Percentiles rank a stretch among this genome's conserved stretches.
These are phyloP conservation scores for Irpex rosettiformis DNA, from an alignment of 1,284 basidiomycete species.

Conservation along the genomic window DNA sequence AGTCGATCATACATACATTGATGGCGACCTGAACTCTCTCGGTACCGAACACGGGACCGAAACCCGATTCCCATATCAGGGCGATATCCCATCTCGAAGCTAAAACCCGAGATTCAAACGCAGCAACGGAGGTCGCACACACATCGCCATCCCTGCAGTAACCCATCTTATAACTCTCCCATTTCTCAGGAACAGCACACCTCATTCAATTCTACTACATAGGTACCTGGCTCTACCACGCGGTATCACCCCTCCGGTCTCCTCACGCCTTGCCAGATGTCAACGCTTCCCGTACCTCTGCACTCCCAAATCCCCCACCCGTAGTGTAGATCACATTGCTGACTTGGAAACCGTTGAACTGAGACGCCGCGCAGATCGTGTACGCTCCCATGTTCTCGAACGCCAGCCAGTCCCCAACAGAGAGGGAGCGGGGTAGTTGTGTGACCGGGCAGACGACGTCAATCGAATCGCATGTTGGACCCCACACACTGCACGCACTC, in stretches of 20 bases:
- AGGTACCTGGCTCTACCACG: slow-evolving; percentile 3
- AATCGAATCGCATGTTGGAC: slow-evolving; percentile 74
- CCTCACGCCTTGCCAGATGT: slow-evolving; percentile 3
- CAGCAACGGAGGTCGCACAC: slow-evolving; percentile 3
- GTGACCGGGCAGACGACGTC: slow-evolving; percentile 59
- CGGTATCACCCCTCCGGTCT: background rate
- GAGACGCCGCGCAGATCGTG: slow-evolving; percentile 72
- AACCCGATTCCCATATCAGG: background rate
- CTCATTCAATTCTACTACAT: slow-evolving; percentile 1
- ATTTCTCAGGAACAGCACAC: slow-evolving; percentile 9
- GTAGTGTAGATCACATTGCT: slow-evolving; percentile 43
- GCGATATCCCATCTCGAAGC: background rate
- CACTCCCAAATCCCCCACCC: slow-evolving; percentile 34
- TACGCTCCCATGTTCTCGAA: slow-evolving; percentile 82
- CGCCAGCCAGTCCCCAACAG: slow-evolving; percentile 77
- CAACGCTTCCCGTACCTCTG: slow-evolving; percentile 35
- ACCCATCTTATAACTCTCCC: background rate
- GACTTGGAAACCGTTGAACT: slow-evolving; percentile 63
- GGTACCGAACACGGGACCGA: slow-evolving; percentile 6
- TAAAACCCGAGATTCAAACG: slow-evolving; percentile 2
- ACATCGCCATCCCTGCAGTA: background rate
- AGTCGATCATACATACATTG: background rate
- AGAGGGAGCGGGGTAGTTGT: slow-evolving; percentile 47
- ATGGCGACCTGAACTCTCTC: slow-evolving; percentile 1
- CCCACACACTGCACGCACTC: slow-evolving; percentile 61